Percentiles rank a stretch among this genome's conserved stretches.
phyloP scores from a whole-genome alignment of 495 filamentous ascomycete species.

The Niebla homalea region DNA sequence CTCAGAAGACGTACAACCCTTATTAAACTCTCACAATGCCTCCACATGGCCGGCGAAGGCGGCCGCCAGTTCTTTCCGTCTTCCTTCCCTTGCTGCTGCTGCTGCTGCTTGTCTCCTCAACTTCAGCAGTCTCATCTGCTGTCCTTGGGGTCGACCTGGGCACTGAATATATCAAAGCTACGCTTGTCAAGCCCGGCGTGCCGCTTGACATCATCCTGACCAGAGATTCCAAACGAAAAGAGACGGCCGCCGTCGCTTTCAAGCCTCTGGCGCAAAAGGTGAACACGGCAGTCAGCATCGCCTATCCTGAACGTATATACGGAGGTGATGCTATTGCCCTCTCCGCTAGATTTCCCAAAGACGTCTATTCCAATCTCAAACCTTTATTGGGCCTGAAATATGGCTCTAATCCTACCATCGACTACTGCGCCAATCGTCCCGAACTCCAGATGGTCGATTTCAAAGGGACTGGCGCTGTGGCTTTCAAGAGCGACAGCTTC shows the following conservation, averaged over 20 bases:
- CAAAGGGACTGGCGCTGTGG: constrained; percentile 53
- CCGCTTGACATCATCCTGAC: constrained; percentile 96
- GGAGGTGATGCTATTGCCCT: constrained; percentile 84
- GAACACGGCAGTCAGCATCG: constrained; percentile 34
- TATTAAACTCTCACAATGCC: constrained; percentile 30
- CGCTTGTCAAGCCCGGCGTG: constrained; percentile 92
- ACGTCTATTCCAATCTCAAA: constrained; percentile 91
- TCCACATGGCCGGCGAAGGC: constrained; percentile 32
- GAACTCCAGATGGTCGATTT: constrained; percentile 40
- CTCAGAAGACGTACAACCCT: too few species aligned
- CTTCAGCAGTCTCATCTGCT: constrained; percentile 45
- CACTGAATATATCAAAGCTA: constrained; percentile 94
- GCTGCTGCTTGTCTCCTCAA: constrained; percentile 43
- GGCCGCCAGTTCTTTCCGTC: constrained; percentile 13
- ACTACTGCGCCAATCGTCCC: constrained; percentile 54
- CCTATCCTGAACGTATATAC: constrained; percentile 80
- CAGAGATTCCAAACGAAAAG: constrained; percentile 97
- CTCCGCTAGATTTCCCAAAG: constrained; percentile 73
- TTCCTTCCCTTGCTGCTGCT: constrained; percentile 35
- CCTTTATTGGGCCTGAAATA: constrained; percentile 60
- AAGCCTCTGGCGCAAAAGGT: constrained; percentile 52
- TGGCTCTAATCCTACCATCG: constrained; percentile 45
- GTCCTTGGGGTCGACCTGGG: constrained; percentile 91
- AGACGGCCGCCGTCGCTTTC: constrained; percentile 82
- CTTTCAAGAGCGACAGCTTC: constrained; percentile 64